Evolutionary conservation across 139 green algal genomes (phyloP).

Genomic region (Coelastrella sp.): DNA sequence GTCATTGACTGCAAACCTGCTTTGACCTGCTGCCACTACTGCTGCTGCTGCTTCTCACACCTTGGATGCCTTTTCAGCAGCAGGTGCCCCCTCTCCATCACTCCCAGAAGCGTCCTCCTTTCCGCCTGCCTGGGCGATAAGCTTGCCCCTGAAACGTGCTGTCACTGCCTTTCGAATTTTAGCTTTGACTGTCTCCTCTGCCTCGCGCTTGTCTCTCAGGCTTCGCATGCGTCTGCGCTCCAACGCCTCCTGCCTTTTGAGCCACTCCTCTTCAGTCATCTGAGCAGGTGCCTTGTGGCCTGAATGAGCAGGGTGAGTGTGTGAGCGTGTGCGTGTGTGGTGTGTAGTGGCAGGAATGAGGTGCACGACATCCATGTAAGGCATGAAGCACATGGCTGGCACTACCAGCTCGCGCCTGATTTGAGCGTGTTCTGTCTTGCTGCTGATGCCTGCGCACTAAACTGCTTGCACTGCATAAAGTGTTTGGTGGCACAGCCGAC

Average conservation of each 20-base stretch:
- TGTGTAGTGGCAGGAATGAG: too few species aligned
- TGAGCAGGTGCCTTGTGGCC: slow-evolving; percentile 15
- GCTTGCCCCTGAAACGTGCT: slow-evolving; percentile 35
- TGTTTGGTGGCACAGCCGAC: neutral
- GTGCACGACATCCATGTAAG: too few species aligned
- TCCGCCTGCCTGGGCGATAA: neutral
- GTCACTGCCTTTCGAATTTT: slow-evolving; percentile 35
- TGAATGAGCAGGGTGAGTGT: neutral
- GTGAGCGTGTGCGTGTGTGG: too few species aligned
- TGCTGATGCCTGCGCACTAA: too few species aligned
- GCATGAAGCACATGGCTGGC: too few species aligned
- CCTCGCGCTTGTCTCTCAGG: slow-evolving; percentile 43
- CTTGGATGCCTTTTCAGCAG: neutral
- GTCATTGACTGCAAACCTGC: too few species aligned
- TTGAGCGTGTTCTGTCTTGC: too few species aligned
- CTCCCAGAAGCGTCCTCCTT: slow-evolving; percentile 6
- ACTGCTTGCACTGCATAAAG: neutral
- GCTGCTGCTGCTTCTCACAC: neutral
- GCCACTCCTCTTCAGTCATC: slow-evolving; percentile 44
- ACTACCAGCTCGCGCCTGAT: too few species aligned
- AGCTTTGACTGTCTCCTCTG: slow-evolving; percentile 46
- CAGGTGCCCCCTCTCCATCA: neutral
- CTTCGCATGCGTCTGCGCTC: slow-evolving; percentile 39
- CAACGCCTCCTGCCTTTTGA: slow-evolving; percentile 36
- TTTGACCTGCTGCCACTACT: neutral